phyloP scores from a whole-genome alignment of 1,139 yeast species.

The Pichia sp. region DNA sequence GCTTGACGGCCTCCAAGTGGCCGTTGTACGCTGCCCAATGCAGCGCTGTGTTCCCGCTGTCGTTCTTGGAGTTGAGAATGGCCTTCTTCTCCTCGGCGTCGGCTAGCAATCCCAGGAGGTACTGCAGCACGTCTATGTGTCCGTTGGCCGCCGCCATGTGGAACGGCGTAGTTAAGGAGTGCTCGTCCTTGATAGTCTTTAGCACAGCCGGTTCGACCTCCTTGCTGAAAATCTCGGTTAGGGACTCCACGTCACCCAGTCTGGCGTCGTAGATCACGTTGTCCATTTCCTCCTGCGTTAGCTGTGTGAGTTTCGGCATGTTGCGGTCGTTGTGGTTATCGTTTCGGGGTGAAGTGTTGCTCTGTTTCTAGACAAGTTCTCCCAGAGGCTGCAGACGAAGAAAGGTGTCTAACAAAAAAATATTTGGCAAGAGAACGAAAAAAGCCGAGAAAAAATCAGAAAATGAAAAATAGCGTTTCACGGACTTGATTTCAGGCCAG shows the following conservation, averaged over 20 bases:
- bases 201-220: slow-evolving; percentile 53
- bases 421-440: not conserved
- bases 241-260: slow-evolving; percentile 74
- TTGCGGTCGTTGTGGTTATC: not conserved
- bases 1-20: slow-evolving; percentile 64
- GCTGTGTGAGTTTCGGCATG: slow-evolving; percentile 28
- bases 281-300: slow-evolving; percentile 75
- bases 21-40: slow-evolving; percentile 97
- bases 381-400: not conserved
- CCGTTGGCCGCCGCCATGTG: slow-evolving; percentile 98
- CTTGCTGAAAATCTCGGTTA: slow-evolving; percentile 57
- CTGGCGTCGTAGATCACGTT: slow-evolving; percentile 80
- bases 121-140: slow-evolving; percentile 63
- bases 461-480: not conserved
- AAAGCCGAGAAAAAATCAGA: slow-evolving; percentile 1
- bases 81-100: slow-evolving; percentile 43
- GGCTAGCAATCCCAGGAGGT: slow-evolving; percentile 48
- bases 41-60: slow-evolving; percentile 84
- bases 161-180: slow-evolving; percentile 66
- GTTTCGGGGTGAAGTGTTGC: too few species aligned
- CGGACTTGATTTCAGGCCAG: not conserved
- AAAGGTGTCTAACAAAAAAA: not conserved
- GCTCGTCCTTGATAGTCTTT: slow-evolving; percentile 55
- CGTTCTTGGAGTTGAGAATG: slow-evolving; percentile 54
- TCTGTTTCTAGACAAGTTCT: too few species aligned